A percentile compares a stretch with the other conserved stretches of the same genome.
These are phyloP conservation scores for Amauroascus verrucosus DNA, from an alignment of 2,329 filamentous ascomycete genomes.

Conservation along the genomic window DNA sequence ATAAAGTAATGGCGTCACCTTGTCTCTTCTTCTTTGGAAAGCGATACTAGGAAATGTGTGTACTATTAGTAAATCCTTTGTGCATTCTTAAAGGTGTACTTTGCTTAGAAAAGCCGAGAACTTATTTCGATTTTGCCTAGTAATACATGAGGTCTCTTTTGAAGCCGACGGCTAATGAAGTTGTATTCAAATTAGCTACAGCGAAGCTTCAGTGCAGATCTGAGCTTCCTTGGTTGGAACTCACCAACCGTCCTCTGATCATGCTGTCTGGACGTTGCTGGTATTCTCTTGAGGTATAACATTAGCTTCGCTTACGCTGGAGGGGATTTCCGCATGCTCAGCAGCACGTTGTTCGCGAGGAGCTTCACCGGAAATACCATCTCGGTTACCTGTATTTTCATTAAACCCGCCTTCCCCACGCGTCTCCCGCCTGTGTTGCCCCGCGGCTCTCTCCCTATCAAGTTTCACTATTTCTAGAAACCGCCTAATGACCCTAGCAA, in stretches of 20 bases:
- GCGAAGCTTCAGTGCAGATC: background rate
- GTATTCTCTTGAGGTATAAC: background rate
- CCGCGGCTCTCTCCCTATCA: background rate
- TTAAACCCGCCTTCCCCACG: background rate
- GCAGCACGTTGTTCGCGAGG: background rate
- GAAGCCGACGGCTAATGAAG: background rate
- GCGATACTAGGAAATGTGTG: background rate
- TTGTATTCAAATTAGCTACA: background rate
- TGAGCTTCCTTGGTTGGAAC: too few relatives aligned
- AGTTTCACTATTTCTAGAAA: conserved; percentile 10
- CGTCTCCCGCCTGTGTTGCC: background rate
- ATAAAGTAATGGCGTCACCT: background rate
- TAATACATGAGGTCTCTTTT: background rate
- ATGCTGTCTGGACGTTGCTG: background rate
- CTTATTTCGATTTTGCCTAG: background rate
- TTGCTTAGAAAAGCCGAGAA: background rate
- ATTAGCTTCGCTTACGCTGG: background rate
- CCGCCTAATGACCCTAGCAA: conserved; percentile 12
- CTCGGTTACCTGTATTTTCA: background rate
- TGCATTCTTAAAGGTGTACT: background rate
- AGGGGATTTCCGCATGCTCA: background rate
- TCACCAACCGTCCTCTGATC: background rate
- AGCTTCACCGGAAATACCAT: background rate
- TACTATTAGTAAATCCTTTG: background rate
- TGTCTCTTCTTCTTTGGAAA: background rate